phyloP scores from a whole-genome alignment of 306 rosid genomes.

The Clitoria ternatea region DNA sequence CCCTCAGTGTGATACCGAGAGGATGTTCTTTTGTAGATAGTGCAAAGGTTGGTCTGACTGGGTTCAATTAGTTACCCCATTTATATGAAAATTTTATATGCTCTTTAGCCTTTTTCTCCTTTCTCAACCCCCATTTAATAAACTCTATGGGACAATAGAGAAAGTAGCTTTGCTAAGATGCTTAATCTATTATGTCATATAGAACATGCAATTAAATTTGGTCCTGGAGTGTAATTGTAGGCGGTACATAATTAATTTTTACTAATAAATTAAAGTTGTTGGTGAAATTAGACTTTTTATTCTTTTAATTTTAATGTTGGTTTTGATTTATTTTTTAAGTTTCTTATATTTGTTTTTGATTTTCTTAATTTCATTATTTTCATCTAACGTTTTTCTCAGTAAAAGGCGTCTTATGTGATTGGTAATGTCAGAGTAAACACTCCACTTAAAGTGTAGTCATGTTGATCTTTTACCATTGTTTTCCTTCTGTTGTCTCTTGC shows the following conservation, averaged over 20 bases:
- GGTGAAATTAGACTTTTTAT: too few relatives aligned
- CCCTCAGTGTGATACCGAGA: constrained; percentile 44
- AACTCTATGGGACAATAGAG: background rate
- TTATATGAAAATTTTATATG: constrained; percentile 24
- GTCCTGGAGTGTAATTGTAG: background rate
- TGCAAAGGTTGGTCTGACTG: constrained; percentile 35
- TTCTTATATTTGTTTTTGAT: too few relatives aligned
- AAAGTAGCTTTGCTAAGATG: background rate
- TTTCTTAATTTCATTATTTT: too few relatives aligned
- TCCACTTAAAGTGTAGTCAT: too few relatives aligned
- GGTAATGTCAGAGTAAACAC: too few relatives aligned
- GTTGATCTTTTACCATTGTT: too few relatives aligned
- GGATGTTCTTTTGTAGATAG: constrained; percentile 74
- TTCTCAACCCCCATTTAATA: background rate
- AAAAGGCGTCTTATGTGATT: too few relatives aligned
- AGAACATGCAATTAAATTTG: background rate
- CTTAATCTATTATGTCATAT: background rate
- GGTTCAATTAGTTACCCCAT: constrained; percentile 36
- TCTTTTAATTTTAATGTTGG: too few relatives aligned
- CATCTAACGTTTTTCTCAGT: too few relatives aligned
- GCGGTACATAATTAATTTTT: background rate
- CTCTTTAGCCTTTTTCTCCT: constrained; percentile 15
- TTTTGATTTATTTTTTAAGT: too few relatives aligned
- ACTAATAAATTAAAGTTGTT: background rate
- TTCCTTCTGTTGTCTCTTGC: too few relatives aligned